Evolutionary conservation across 768 basidiomycete genomes (phyloP).

Genomic region (Macrocybe gigantea): DNA sequence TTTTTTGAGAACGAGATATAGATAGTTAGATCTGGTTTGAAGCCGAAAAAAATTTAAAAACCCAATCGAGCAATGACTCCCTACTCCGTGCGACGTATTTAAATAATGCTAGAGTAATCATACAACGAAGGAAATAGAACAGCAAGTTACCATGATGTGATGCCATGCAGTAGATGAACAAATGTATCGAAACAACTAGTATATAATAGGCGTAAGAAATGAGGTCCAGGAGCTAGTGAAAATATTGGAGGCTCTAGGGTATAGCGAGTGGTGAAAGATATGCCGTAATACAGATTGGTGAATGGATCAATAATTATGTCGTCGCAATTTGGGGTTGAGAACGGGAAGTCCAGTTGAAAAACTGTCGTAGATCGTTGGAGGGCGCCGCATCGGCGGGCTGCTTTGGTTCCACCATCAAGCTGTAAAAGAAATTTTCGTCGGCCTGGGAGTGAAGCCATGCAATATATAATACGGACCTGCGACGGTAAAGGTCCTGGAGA

Average conservation of each 20-base stretch:
- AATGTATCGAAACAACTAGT: conserved; percentile 9
- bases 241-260: too few species aligned
- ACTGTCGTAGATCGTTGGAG: conserved; percentile 64
- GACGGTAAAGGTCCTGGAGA: conserved; percentile 78
- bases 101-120: conserved; percentile 7
- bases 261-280: background rate
- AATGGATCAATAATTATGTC: conserved; percentile 11
- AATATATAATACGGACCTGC: conserved; percentile 48
- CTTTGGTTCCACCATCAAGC: conserved; percentile 79
- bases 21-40: background rate
- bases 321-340: conserved; percentile 32
- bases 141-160: conserved; percentile 15
- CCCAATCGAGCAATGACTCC: background rate
- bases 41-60: background rate
- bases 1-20: conserved; percentile 3
- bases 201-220: conserved; percentile 3
- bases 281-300: conserved; percentile 22
- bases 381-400: conserved; percentile 69
- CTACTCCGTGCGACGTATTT: background rate
- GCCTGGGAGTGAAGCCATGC: background rate
- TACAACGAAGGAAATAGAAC: conserved; percentile 11
- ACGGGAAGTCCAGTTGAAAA: conserved; percentile 75
- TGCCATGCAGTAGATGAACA: conserved; percentile 1
- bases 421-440: conserved; percentile 18
- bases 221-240: too few species aligned